Percentiles rank a stretch among this genome's conserved stretches.
Evolutionary conservation across 208 protist species (phyloP).

Genomic region (Tritrichomonas foetus): DNA sequence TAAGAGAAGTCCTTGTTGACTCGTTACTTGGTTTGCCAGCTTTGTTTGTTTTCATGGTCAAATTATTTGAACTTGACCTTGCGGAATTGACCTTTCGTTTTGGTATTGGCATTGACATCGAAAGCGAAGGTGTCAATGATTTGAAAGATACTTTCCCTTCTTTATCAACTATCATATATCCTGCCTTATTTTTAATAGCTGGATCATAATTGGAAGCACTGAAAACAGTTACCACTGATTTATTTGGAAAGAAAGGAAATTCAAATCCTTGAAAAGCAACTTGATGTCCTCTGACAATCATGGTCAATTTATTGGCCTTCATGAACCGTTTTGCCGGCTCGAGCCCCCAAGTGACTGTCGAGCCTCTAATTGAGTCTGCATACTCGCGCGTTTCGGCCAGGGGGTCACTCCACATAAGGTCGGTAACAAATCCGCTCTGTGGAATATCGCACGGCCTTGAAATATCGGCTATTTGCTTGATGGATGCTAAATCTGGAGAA

Average conservation of each 20-base stretch:
- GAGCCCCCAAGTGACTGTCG: constrained; percentile 66
- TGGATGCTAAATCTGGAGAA: background rate
- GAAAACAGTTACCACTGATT: constrained; percentile 98
- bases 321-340: constrained; percentile 77
- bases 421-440: background rate
- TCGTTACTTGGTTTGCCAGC: too few species aligned
- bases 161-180: constrained; percentile 41
- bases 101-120: too few species aligned
- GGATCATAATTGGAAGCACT: constrained; percentile 93
- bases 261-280: constrained; percentile 62
- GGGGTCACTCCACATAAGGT: constrained; percentile 24
- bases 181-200: background rate
- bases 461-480: constrained; percentile 72
- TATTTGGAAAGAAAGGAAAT: constrained; percentile 72
- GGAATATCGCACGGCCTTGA: constrained; percentile 81
- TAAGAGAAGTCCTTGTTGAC: too few species aligned
- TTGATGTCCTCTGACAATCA: constrained; percentile 89
- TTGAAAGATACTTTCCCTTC: too few species aligned
- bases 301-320: constrained; percentile 79
- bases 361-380: background rate
- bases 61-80: too few species aligned
- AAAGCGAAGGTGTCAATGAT: too few species aligned
- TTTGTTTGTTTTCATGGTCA: too few species aligned
- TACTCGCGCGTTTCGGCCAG: background rate
- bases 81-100: too few species aligned